phyloP scores from a whole-genome alignment of 192 early-diverging fungal genomes.

The Neocallimastix lanati region DNA sequence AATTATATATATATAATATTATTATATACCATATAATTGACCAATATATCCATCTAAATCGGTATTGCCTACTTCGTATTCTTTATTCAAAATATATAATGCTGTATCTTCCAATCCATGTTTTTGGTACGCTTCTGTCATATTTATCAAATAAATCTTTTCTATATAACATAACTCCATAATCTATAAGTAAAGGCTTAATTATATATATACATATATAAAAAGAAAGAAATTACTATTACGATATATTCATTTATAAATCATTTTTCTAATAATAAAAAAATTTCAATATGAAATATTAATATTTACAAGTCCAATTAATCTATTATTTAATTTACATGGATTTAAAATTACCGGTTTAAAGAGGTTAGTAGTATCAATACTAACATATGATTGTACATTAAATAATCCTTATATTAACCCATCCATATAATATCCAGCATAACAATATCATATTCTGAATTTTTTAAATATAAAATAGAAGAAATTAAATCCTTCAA shows the following conservation, averaged over 20 bases:
- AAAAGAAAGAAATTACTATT: too few relatives aligned
- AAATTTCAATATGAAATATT: too few relatives aligned
- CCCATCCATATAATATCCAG: not conserved
- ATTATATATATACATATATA: too few relatives aligned
- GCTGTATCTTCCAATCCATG: not conserved
- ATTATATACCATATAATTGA: not conserved
- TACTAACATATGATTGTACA: not conserved
- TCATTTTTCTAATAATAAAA: too few relatives aligned
- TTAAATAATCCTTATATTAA: not conserved
- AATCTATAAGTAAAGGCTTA: not conserved
- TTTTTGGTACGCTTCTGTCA: not conserved
- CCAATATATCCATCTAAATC: not conserved
- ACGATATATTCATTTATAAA: too few relatives aligned
- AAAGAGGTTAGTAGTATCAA: not conserved
- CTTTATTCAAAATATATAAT: not conserved
- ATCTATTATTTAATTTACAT: not conserved
- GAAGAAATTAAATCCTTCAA: not conserved
- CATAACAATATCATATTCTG: not conserved
- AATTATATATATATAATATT: too few relatives aligned
- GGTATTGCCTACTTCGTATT: not conserved
- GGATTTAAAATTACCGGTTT: not conserved
- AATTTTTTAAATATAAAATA: not conserved
- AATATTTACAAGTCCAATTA: not conserved
- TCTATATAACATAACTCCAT: not conserved
- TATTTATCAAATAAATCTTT: not conserved